phyloP scores from a whole-genome alignment of 1,284 basidiomycete genomes.

The Tilletia indica region DNA sequence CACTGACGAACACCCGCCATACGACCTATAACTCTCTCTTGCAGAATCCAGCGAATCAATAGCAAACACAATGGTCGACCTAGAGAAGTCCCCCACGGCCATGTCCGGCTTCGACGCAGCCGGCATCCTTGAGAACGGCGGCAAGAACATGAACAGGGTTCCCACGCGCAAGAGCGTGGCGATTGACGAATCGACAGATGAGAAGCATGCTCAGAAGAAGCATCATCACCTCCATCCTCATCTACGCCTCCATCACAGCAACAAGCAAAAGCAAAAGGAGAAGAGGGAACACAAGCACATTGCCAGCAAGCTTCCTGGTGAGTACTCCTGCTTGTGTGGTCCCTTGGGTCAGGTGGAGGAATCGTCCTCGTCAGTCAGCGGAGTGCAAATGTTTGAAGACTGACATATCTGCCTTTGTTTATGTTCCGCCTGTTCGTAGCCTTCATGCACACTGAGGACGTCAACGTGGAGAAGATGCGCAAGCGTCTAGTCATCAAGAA shows the following conservation, averaged over 20 bases:
- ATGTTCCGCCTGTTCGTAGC: background rate
- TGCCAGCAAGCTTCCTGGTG: slow-evolving; percentile 3
- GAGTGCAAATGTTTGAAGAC: too few relatives aligned
- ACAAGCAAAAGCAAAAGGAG: background rate
- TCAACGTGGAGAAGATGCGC: background rate
- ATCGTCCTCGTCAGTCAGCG: too few relatives aligned
- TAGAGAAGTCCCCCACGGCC: background rate
- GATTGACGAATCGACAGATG: background rate
- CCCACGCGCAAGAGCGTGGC: background rate
- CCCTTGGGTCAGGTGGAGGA: too few relatives aligned
- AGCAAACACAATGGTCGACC: too few relatives aligned
- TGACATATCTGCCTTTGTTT: background rate
- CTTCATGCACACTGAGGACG: slow-evolving; percentile 10
- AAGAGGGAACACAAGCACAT: slow-evolving; percentile 5
- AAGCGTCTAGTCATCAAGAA: slow-evolving; percentile 15
- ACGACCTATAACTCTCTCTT: too few relatives aligned
- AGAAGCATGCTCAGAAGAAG: background rate
- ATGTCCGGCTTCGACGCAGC: background rate
- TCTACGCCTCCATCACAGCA: background rate
- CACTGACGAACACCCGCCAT: too few relatives aligned
- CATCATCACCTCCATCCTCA: background rate
- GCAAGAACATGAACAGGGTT: background rate
- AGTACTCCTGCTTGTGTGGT: background rate
- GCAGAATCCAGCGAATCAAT: too few relatives aligned
- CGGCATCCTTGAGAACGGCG: slow-evolving; percentile 9